These are phyloP conservation scores for Acanthamoeba culbertsoni DNA, from an alignment of 208 protist genomes.

Conservation along the genomic window DNA sequence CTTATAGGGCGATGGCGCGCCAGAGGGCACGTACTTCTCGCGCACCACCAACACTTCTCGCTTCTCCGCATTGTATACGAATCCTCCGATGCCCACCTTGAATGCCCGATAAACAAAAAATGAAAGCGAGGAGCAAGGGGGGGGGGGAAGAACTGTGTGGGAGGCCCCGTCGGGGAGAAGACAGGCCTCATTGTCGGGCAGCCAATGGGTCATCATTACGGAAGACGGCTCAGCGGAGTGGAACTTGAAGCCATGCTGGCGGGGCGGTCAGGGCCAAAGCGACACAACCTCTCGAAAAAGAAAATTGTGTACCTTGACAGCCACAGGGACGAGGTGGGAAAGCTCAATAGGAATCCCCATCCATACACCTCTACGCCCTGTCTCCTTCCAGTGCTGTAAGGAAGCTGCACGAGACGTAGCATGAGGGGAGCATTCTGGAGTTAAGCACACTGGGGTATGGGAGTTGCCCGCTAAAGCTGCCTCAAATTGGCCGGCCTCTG, in stretches of 20 bases:
- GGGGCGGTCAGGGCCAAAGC: background rate
- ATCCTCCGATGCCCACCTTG: constrained; percentile 21
- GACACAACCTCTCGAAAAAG: background rate
- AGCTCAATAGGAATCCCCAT: background rate
- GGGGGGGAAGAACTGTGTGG: background rate
- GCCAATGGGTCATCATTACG: constrained; percentile 39
- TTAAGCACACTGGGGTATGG: background rate
- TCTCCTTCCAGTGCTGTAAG: background rate
- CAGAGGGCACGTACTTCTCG: background rate
- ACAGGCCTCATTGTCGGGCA: constrained; percentile 23
- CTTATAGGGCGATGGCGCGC: background rate
- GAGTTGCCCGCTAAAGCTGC: background rate
- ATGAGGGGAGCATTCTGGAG: background rate
- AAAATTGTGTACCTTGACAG: background rate
- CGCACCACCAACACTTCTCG: background rate
- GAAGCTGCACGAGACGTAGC: background rate
- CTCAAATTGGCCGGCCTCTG: background rate
- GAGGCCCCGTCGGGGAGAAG: constrained; percentile 37
- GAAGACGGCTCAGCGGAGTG: background rate
- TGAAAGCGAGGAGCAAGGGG: background rate
- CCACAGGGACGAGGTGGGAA: background rate
- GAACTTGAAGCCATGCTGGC: constrained; percentile 6
- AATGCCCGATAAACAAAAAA: background rate
- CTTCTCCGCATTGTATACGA: constrained; percentile 14
- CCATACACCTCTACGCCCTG: background rate